phyloP scores from a whole-genome alignment of 2,329 filamentous ascomycete genomes.

The Diaporthe longicolla region DNA sequence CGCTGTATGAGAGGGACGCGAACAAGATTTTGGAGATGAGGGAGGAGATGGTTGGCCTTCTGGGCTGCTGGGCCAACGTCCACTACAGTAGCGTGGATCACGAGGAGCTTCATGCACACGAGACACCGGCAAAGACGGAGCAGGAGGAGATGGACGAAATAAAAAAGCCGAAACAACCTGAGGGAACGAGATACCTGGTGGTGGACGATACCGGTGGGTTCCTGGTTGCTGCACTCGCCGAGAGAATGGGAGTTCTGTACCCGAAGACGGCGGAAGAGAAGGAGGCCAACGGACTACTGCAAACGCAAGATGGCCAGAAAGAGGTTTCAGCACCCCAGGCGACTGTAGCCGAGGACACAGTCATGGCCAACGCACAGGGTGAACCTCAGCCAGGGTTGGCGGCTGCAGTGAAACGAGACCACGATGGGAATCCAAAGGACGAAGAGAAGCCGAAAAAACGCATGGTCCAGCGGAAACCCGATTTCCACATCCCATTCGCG shows the following conservation, averaged over 20 bases:
- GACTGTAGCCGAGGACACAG: conserved; percentile 42
- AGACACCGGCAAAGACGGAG: conserved; percentile 45
- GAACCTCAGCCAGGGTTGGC: conserved; percentile 10
- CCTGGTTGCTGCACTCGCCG: conserved; percentile 85
- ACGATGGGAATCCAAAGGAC: conserved; percentile 37
- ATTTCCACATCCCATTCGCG: conserved; percentile 76
- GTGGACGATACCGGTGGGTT: conserved; percentile 91
- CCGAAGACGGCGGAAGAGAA: conserved; percentile 51
- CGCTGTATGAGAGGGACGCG: conserved; percentile 85
- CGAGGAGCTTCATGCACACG: conserved; percentile 19
- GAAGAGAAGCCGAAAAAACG: conserved; percentile 45
- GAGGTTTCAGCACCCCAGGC: background rate
- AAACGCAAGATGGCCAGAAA: background rate
- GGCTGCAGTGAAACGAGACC: conserved; percentile 33
- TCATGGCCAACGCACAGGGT: conserved; percentile 44
- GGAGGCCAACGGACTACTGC: conserved; percentile 35
- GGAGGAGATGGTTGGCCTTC: conserved; percentile 84
- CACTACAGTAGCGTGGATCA: conserved; percentile 73
- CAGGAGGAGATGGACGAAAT: conserved; percentile 47
- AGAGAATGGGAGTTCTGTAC: conserved; percentile 88
- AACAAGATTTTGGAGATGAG: conserved; percentile 87
- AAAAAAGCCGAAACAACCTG: conserved; percentile 45
- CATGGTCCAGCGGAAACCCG: conserved; percentile 48
- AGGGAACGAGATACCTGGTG: conserved; percentile 77
- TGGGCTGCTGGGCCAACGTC: conserved; percentile 92